A percentile compares a stretch with the other conserved stretches of the same genome.
Evolutionary conservation across 169 alveolate genomes (phyloP).

Genomic region (Cryptosporidium viatorum): DNA sequence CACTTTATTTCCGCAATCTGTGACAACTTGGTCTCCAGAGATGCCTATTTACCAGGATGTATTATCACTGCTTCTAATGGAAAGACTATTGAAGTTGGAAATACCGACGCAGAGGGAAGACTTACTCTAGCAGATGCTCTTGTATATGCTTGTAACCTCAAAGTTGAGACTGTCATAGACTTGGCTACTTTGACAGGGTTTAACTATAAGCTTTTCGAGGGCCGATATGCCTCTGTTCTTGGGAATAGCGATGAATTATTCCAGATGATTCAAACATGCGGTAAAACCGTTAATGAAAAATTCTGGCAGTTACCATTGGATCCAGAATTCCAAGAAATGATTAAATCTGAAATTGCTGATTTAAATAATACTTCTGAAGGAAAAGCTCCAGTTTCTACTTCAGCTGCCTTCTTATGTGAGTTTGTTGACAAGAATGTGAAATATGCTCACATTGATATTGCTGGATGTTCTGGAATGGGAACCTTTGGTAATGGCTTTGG

Average conservation of each 20-base stretch:
- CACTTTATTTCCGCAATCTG: conserved; percentile 89
- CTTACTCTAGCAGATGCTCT: conserved; percentile 96
- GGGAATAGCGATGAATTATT: conserved; percentile 80
- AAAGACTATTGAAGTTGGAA: conserved; percentile 92
- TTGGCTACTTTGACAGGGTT: conserved; percentile 96
- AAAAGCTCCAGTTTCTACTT: conserved; percentile 86
- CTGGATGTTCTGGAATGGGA: conserved; percentile 91
- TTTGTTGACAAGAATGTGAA: conserved; percentile 88
- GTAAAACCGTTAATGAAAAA: conserved; percentile 83
- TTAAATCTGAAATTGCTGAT: conserved; percentile 91
- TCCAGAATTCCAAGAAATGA: conserved; percentile 83
- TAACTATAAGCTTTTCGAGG: conserved; percentile 59
- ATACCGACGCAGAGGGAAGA: conserved; percentile 99
- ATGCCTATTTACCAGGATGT: conserved; percentile 93
- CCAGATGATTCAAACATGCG: conserved; percentile 75
- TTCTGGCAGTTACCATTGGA: conserved; percentile 91
- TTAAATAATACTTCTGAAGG: conserved; percentile 86
- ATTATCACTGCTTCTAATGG: conserved; percentile 94
- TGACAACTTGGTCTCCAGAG: conserved; percentile 92
- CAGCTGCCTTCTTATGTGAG: conserved; percentile 93
- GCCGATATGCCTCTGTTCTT: conserved; percentile 81
- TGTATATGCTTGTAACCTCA: conserved; percentile 89
- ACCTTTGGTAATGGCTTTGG: conserved; percentile 88
- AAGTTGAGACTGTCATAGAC: conserved; percentile 90
- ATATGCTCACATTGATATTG: conserved; percentile 96